Percentiles rank a stretch among this genome's conserved stretches.
These are phyloP conservation scores for Glutinoglossum americanum DNA, from an alignment of 495 filamentous ascomycete genomes.

Conservation along the genomic window DNA sequence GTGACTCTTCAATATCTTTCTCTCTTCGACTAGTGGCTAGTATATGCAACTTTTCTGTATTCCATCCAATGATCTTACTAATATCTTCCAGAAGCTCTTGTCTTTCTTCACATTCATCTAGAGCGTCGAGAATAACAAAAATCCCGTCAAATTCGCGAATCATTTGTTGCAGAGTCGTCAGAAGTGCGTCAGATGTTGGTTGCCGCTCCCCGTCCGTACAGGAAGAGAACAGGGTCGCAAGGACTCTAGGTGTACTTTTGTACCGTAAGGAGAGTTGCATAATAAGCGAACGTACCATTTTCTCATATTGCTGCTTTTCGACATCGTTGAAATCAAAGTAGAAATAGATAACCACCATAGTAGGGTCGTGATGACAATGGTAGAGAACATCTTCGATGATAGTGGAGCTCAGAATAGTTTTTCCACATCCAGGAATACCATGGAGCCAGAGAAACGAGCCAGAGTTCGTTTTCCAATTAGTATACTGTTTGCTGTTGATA, in stretches of 20 bases:
- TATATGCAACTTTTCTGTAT: slow-evolving; percentile 2
- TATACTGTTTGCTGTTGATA: neutral
- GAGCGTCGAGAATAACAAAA: slow-evolving; percentile 10
- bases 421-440: neutral
- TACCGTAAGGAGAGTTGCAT: neutral
- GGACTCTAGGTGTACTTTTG: neutral
- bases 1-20: slow-evolving; percentile 3
- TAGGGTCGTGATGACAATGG: neutral
- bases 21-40: slow-evolving; percentile 8
- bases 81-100: neutral
- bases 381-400: neutral
- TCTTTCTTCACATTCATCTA: slow-evolving; percentile 11
- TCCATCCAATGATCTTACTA: slow-evolving; percentile 1
- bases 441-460: neutral
- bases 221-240: neutral
- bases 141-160: neutral
- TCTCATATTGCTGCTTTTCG: neutral
- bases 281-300: neutral
- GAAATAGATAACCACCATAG: neutral
- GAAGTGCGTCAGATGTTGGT: neutral
- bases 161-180: slow-evolving; percentile 4
- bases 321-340: slow-evolving; percentile 3
- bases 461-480: neutral
- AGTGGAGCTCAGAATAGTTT: neutral
- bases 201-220: neutral